Percentiles rank a stretch among this genome's conserved stretches.
Evolutionary conservation across 148 eudicot species (phyloP).

Genomic region (Rhododendron mucronatum): DNA sequence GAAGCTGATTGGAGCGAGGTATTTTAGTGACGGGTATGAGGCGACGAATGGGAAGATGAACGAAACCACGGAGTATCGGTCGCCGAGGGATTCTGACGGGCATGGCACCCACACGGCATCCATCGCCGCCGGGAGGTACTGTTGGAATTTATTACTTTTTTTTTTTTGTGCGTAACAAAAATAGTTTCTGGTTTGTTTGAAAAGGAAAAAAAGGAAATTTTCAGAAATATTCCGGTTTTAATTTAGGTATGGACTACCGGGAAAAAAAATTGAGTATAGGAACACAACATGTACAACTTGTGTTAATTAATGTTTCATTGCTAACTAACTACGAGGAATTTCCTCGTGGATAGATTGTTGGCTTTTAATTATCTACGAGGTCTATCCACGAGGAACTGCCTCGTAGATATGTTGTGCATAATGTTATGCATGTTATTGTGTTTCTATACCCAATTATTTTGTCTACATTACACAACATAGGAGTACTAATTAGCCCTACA

Average conservation of each 20-base stretch:
- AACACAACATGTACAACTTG: too few species aligned
- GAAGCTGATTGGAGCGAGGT: constrained; percentile 79
- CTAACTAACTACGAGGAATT: too few species aligned
- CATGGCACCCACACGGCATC: constrained; percentile 99
- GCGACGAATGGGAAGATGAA: constrained; percentile 82
- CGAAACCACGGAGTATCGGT: constrained; percentile 43
- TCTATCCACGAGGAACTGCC: neutral
- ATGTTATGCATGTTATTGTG: neutral
- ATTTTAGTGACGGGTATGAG: constrained; percentile 57
- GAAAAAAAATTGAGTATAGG: too few species aligned
- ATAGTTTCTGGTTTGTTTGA: neutral
- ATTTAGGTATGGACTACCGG: neutral
- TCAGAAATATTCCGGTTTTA: neutral
- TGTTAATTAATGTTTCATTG: too few species aligned
- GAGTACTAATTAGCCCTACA: neutral
- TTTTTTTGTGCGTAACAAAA: neutral
- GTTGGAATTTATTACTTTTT: neutral
- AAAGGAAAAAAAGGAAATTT: neutral
- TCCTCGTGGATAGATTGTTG: neutral
- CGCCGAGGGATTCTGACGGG: constrained; percentile 82
- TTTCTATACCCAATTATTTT: neutral
- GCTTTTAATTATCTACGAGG: neutral
- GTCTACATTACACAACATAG: neutral
- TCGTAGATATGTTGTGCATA: too few species aligned
- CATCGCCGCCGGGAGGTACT: constrained; percentile 74